Base-by-base conservation (phyloP, 495 filamentous ascomycete species). In the Hypomontagnella submonticulosa region DNA sequence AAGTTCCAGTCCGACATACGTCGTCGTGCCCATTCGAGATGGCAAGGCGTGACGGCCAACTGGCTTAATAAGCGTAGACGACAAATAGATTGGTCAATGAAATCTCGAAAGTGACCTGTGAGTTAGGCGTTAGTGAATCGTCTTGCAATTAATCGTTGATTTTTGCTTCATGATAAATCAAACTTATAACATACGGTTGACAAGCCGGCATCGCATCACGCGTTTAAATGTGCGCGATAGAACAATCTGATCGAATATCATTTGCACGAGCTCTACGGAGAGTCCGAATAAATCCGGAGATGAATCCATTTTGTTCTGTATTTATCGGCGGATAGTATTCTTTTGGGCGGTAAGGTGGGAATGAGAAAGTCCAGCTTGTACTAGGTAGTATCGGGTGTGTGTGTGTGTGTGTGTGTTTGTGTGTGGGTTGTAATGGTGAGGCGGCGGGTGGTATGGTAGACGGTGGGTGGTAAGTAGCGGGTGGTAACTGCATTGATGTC, bases 171-270 rank as follows among this genome's bases (percentile, higher is more conserved):
- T n/a, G n/a, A n/a, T 42, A 37, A 27, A 6, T 16, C 12, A 42
- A 13, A 13, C 10, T 54, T 16, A 42, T 40, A 61, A 49, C 56
- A 41, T 1, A 50, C 46, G 19, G 20, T 10, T 50, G 7, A 63
- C 59, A 12, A 63, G 50, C 32, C 59, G 59, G 10, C 44, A 15
- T 56, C 57, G 18, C 59, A 63, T 63, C 1, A 42, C 37, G 32
- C 52, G 59, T 5, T n/a, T 34, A 15, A 63, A 49, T 4, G 32
- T 12, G 18, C 59, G 42, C 18, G 59, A 55, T 16, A 36, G 3
- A 10, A 32, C 59, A 15, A 54, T 48, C 16, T 6, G 7, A 4
- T 54, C 59, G 20, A 62, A 41, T 47, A 62, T 55, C 2, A 11
- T 41, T 30, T 61, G 27, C 1, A 53, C 27, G 47, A 61, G 36